A percentile compares a stretch with the other conserved stretches of the same genome.
Conservation (phyloP, 306 rosid species). For the Trifolium dubium region DNA sequence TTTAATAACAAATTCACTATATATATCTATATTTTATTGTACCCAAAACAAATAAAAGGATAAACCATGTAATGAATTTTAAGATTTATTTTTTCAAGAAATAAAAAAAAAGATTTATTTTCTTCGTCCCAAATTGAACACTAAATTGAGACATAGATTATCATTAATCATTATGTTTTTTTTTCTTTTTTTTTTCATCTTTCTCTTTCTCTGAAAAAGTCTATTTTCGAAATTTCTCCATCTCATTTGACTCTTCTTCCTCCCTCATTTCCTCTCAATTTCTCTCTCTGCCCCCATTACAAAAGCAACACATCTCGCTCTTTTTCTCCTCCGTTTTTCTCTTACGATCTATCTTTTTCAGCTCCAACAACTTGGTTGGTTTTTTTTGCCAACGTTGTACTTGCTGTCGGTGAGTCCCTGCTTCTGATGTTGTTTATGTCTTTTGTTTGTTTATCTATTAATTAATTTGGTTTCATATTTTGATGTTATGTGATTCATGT, state of each 20-base stretch:
- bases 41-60: too few relatives aligned
- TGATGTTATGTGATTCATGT: background rate
- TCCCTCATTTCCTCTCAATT: background rate
- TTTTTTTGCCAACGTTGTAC: conserved; percentile 1
- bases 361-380: background rate
- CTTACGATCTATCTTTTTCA: background rate
- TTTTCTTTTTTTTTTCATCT: too few relatives aligned
- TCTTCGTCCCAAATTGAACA: too few relatives aligned
- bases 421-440: background rate
- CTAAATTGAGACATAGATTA: too few relatives aligned
- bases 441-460: background rate
- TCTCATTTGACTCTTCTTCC: conserved; percentile 31
- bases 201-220: background rate
- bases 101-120: too few relatives aligned
- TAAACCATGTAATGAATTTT: too few relatives aligned
- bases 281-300: conserved; percentile 29
- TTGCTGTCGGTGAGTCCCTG: conserved; percentile 32
- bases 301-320: background rate
- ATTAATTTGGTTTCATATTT: conserved; percentile 25
- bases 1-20: too few relatives aligned
- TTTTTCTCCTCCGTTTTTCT: background rate
- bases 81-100: too few relatives aligned
- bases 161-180: background rate
- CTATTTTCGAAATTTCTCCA: background rate
- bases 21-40: too few relatives aligned